Percentiles rank a stretch among this genome's conserved stretches.
Evolutionary conservation across 768 basidiomycete genomes (phyloP).

Genomic region (Dioszegia hungarica): DNA sequence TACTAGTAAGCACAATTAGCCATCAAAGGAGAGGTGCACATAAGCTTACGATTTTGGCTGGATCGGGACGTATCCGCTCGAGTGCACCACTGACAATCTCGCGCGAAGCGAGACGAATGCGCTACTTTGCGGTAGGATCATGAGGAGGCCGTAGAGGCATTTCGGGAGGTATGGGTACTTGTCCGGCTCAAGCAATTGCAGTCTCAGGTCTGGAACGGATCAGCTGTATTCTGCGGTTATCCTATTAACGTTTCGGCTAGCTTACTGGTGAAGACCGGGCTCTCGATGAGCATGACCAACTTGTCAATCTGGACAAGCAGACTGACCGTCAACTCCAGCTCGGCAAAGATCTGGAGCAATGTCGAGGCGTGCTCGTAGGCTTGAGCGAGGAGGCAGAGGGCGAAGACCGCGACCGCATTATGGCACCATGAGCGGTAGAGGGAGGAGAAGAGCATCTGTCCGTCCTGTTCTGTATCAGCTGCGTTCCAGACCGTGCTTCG

Average conservation of each 20-base stretch:
- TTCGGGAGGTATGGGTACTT: conserved; percentile 95
- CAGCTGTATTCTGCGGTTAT: background rate
- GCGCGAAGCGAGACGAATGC: conserved; percentile 93
- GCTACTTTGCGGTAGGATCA: conserved; percentile 93
- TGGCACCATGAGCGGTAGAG: conserved; percentile 98
- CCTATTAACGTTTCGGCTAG: too few relatives aligned
- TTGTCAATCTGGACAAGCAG: conserved; percentile 96
- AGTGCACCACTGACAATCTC: conserved; percentile 88
- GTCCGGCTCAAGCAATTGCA: conserved; percentile 94
- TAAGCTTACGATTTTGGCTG: conserved; percentile 69
- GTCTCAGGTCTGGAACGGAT: conserved; percentile 54
- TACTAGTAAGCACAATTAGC: background rate
- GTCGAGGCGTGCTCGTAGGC: conserved; percentile 99
- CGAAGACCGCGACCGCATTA: conserved; percentile 93
- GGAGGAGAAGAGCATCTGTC: conserved; percentile 88
- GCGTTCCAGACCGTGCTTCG: too few relatives aligned
- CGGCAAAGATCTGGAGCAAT: conserved; percentile 90
- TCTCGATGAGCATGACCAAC: conserved; percentile 94
- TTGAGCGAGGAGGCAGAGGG: conserved; percentile 90
- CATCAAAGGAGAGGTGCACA: background rate
- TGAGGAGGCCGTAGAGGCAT: conserved; percentile 91
- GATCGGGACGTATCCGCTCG: conserved; percentile 82
- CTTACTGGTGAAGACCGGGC: conserved; percentile 95
- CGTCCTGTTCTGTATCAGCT: conserved; percentile 68
- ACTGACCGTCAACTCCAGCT: conserved; percentile 90